Evolutionary conservation across 225 moss, liverwort and hornwort species (phyloP).

Genomic region (Thuidium tamariscinum): DNA sequence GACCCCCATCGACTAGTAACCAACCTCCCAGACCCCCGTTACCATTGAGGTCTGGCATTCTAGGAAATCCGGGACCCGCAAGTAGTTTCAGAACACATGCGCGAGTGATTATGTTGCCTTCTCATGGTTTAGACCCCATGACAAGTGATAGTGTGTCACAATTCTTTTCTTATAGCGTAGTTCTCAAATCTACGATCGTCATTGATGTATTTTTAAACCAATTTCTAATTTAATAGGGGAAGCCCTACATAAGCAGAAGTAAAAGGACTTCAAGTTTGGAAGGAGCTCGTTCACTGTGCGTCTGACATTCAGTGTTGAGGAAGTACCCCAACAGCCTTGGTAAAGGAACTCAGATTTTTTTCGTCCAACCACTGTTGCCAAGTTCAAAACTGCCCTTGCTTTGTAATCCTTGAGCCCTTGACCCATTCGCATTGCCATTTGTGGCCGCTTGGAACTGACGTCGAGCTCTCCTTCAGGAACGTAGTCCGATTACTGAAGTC

Average conservation of each 20-base stretch:
- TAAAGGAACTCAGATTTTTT: no score
- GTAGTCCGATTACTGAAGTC: not conserved
- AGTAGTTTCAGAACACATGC: slow-evolving; percentile 21
- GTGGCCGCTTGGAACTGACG: not conserved
- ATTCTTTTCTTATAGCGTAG: not conserved
- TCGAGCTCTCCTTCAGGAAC: not conserved
- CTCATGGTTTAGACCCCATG: slow-evolving; percentile 15
- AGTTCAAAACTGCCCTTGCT: not conserved
- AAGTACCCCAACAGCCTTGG: not conserved
- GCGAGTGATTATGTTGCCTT: slow-evolving; percentile 6
- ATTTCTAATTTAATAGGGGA: not conserved
- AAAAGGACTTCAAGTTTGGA: not conserved
- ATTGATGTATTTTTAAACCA: slow-evolving; percentile 5
- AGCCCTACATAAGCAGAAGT: not conserved
- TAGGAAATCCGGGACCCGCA: slow-evolving; percentile 1
- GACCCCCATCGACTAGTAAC: not conserved
- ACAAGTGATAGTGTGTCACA: not conserved
- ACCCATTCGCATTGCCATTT: accelerated
- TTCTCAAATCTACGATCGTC: not conserved
- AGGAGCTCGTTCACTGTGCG: not conserved
- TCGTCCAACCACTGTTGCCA: not conserved
- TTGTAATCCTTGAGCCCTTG: not conserved
- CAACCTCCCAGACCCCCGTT: slow-evolving; percentile 5
- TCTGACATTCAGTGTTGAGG: no score
- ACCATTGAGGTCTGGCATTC: slow-evolving; percentile 12